These are phyloP conservation scores for Leccinum barrowsii DNA, from an alignment of 768 basidiomycete species.

Conservation along the genomic window DNA sequence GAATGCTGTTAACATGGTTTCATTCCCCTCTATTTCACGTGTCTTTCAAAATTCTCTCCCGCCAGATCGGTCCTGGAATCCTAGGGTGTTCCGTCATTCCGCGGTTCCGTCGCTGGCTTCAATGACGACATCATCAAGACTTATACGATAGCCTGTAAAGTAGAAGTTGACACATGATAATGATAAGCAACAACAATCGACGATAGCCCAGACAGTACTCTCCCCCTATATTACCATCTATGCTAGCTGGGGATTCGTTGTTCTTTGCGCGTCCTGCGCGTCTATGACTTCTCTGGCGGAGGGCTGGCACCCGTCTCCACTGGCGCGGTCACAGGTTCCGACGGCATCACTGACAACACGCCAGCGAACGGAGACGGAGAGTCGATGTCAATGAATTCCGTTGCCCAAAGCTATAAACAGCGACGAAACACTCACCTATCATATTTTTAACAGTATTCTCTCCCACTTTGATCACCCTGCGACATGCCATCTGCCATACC, in stretches of 20 bases:
- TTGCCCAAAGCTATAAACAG: slow-evolving; percentile 1
- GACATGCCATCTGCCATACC: slow-evolving; percentile 94
- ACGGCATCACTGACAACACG: slow-evolving; percentile 12
- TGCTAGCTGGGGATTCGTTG: background rate
- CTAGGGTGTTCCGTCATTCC: slow-evolving; percentile 8
- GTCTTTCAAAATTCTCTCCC: background rate
- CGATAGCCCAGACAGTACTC: background rate
- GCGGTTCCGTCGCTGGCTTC: background rate
- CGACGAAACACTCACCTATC: slow-evolving; percentile 33
- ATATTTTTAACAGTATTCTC: slow-evolving; percentile 72
- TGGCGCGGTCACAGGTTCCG: slow-evolving; percentile 20
- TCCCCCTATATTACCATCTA: slow-evolving; percentile 4
- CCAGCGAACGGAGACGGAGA: background rate
- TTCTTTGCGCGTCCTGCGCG: background rate
- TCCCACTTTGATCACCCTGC: slow-evolving; percentile 73
- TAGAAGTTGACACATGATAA: slow-evolving; percentile 18
- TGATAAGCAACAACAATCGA: slow-evolving; percentile 11
- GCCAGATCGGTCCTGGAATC: background rate
- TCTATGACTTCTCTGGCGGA: slow-evolving; percentile 16
- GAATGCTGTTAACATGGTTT: background rate
- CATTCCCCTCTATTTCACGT: background rate
- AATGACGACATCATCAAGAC: background rate
- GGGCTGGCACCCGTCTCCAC: slow-evolving; percentile 11
- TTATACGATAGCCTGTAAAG: slow-evolving; percentile 1
- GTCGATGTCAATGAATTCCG: background rate